Evolutionary conservation across 2,329 filamentous ascomycete genomes (phyloP).

Genomic region (Calonectria ilicicola): DNA sequence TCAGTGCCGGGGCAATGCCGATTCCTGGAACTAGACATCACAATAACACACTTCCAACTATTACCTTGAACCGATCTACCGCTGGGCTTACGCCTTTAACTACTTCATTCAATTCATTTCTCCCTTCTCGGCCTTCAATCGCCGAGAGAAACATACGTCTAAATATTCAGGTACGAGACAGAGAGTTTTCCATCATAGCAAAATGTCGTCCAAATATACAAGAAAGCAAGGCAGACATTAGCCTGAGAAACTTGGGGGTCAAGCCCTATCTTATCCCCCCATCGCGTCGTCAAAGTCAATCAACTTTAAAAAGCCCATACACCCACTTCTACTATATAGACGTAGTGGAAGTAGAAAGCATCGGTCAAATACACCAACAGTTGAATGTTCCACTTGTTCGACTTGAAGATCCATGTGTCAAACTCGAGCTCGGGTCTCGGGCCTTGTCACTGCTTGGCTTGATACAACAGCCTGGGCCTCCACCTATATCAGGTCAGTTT

Average conservation of each 20-base stretch:
- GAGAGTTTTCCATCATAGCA: not conserved
- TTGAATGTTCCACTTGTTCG: slow-evolving; percentile 28
- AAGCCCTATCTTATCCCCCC: slow-evolving; percentile 14
- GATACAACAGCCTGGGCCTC: not conserved
- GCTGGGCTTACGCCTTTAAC: not conserved
- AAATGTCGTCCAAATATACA: not conserved
- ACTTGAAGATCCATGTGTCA: slow-evolving; percentile 20
- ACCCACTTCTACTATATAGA: slow-evolving; percentile 22
- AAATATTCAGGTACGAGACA: not conserved
- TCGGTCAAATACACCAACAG: slow-evolving; percentile 21
- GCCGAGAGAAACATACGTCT: not conserved
- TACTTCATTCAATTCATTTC: not conserved
- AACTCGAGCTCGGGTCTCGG: slow-evolving; percentile 27
- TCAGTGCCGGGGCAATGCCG: not conserved
- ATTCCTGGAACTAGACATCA: not conserved
- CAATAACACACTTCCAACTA: not conserved
- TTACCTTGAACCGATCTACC: not conserved
- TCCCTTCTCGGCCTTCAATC: no score
- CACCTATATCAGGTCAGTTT: not conserved
- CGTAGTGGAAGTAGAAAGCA: slow-evolving; percentile 33
- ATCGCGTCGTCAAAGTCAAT: slow-evolving; percentile 2
- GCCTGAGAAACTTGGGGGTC: not conserved
- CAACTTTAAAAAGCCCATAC: not conserved
- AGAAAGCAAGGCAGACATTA: not conserved
- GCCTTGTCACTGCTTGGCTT: slow-evolving; percentile 28